These are phyloP conservation scores for Globisporangium orthogonon DNA, from an alignment of 352 stramenopile genomes.

Conservation along the genomic window DNA sequence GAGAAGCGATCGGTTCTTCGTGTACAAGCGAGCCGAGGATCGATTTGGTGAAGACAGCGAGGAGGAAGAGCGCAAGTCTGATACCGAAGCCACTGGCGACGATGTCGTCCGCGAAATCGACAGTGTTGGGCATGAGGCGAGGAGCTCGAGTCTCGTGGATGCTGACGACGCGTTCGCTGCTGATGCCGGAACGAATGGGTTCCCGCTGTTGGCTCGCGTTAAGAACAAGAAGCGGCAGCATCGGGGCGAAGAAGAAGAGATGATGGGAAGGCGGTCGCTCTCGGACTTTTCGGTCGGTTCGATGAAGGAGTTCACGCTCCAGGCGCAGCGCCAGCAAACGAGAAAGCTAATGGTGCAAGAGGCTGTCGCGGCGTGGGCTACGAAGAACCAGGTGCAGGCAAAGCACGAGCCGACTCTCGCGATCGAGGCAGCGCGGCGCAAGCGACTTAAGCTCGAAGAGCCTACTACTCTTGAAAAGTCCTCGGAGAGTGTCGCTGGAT, in stretches of 20 bases:
- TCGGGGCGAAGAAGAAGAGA: conserved; percentile 9
- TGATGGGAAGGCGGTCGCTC: conserved; percentile 17
- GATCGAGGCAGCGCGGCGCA: conserved; percentile 31
- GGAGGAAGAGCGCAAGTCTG: conserved; percentile 7
- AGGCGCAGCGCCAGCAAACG: conserved; percentile 19
- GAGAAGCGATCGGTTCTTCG: conserved; percentile 62
- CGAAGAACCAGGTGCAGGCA: conserved; percentile 29
- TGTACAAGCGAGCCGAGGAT: conserved; percentile 45
- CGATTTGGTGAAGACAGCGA: conserved; percentile 5
- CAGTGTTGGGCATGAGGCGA: background rate
- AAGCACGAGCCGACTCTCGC: conserved; percentile 38
- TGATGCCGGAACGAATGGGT: conserved; percentile 9
- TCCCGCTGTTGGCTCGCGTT: conserved; percentile 3
- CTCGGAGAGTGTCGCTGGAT: background rate
- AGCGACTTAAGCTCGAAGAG: conserved; percentile 17
- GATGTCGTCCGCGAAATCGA: background rate
- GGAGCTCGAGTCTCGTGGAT: background rate
- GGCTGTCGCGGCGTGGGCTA: conserved; percentile 24
- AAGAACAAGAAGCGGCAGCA: conserved; percentile 8
- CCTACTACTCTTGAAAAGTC: background rate
- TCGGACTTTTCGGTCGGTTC: conserved; percentile 26
- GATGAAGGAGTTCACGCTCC: conserved; percentile 19
- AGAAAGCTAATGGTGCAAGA: conserved; percentile 23
- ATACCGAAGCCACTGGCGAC: background rate
- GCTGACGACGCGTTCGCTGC: background rate